phyloP scores from a whole-genome alignment of 371 early-diverging fungal genomes.

The Mortierella sp. region DNA sequence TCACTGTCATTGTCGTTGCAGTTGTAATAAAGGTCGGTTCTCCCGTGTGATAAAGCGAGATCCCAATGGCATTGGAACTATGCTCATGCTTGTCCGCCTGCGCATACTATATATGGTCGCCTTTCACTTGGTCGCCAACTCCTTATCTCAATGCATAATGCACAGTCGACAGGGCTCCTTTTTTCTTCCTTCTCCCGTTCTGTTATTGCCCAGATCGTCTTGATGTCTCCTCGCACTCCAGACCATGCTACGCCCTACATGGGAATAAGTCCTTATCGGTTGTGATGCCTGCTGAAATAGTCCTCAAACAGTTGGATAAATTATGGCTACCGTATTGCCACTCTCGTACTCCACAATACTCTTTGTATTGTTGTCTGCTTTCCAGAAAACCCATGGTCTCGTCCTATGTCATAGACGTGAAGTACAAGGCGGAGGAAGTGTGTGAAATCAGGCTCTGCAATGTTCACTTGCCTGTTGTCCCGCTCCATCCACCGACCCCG shows the following conservation, averaged over 20 bases:
- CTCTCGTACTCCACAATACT: neutral
- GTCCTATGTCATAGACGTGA: neutral
- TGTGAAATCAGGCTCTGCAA: constrained; percentile 4
- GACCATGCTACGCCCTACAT: constrained; percentile 19
- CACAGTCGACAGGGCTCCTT: constrained; percentile 9
- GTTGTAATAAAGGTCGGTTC: neutral
- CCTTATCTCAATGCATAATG: constrained; percentile 14
- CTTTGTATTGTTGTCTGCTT: neutral
- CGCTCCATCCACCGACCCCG: constrained; percentile 88
- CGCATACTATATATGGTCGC: neutral
- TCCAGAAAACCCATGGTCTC: neutral
- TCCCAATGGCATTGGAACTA: neutral
- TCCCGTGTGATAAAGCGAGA: neutral
- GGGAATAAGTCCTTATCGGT: constrained; percentile 7
- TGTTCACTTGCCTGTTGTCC: constrained; percentile 57
- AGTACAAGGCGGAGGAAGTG: neutral
- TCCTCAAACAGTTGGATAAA: neutral
- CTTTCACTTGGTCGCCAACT: neutral
- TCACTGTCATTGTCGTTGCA: neutral
- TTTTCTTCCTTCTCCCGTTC: constrained; percentile 1
- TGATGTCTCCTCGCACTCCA: neutral
- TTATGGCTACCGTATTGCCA: neutral
- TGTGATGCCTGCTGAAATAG: constrained; percentile 10
- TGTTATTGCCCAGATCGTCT: constrained; percentile 15
- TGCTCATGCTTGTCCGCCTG: neutral